Conservation (phyloP, 768 basidiomycete genomes). For the Amyloporia xantha region DNA sequence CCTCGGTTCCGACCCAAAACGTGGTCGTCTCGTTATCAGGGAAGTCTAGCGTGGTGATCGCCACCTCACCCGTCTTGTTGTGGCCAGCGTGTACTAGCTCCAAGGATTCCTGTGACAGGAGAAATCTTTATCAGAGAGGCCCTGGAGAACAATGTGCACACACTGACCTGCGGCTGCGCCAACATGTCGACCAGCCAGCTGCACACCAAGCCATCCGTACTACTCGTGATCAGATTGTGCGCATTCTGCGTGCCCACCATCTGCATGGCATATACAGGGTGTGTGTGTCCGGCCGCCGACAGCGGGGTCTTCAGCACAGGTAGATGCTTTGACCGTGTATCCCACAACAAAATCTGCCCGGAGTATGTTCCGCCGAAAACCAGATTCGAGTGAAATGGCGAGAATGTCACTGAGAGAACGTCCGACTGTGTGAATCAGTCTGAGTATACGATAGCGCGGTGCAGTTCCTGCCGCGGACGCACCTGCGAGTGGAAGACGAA, state of each 20-base stretch:
- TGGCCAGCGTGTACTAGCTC: conserved; percentile 86
- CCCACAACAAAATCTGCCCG: conserved; percentile 97
- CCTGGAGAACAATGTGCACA: neutral
- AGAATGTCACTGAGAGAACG: conserved; percentile 93
- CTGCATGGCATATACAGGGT: conserved; percentile 97
- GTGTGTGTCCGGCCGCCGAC: conserved; percentile 94
- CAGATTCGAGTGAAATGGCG: conserved; percentile 95
- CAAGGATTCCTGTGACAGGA: conserved; percentile 71
- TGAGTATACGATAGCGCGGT: conserved; percentile 6
- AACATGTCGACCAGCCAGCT: conserved; percentile 99
- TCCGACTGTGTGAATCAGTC: conserved; percentile 63
- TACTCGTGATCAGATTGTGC: conserved; percentile 93
- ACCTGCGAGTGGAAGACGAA: conserved; percentile 99
- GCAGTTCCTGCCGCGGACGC: conserved; percentile 21
- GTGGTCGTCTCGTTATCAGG: conserved; percentile 95
- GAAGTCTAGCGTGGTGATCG: conserved; percentile 90
- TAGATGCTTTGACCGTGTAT: conserved; percentile 92
- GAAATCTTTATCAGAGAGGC: neutral
- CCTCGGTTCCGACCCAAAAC: conserved; percentile 97
- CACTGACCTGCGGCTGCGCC: conserved; percentile 84
- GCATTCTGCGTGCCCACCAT: conserved; percentile 99
- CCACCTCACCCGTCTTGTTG: conserved; percentile 95
- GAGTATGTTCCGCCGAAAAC: conserved; percentile 99
- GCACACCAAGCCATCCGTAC: conserved; percentile 95
- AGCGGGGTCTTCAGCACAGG: conserved; percentile 96